phyloP scores from a whole-genome alignment of 2,329 filamentous ascomycete genomes.

The Ascochyta pisi region DNA sequence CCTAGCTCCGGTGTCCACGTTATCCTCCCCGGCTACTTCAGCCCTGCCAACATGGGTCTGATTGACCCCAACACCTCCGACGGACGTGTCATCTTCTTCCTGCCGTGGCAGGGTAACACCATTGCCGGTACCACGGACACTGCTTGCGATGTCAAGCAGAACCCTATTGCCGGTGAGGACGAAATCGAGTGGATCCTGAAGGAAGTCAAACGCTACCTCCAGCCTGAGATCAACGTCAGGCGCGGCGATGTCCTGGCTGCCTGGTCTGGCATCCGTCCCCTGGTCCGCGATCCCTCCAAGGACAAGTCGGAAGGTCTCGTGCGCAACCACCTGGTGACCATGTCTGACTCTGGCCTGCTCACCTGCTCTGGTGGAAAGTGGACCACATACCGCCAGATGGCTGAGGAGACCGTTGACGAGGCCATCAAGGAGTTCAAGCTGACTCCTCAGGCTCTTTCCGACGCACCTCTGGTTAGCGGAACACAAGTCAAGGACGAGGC shows the following conservation, averaged over 20 bases:
- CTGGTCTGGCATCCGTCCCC: slow-evolving; percentile 86
- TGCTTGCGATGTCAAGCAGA: slow-evolving; percentile 72
- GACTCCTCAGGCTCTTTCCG: slow-evolving; percentile 61
- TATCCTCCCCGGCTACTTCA: slow-evolving; percentile 86
- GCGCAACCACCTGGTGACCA: slow-evolving; percentile 82
- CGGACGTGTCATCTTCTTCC: slow-evolving; percentile 89
- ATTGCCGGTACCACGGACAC: slow-evolving; percentile 89
- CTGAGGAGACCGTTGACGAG: slow-evolving; percentile 85
- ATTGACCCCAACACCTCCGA: slow-evolving; percentile 88
- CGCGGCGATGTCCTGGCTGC: slow-evolving; percentile 87
- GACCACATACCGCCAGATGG: slow-evolving; percentile 94
- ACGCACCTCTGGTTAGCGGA: slow-evolving; percentile 72
- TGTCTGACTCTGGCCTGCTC: slow-evolving; percentile 79
- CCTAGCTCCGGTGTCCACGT: slow-evolving; percentile 87
- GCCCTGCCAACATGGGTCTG: slow-evolving; percentile 83
- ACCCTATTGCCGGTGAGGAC: slow-evolving; percentile 79
- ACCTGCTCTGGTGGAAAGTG: slow-evolving; percentile 91
- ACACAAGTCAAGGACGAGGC: slow-evolving; percentile 76
- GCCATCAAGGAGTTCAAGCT: slow-evolving; percentile 74
- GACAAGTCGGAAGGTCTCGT: slow-evolving; percentile 87
- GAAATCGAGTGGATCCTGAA: slow-evolving; percentile 88
- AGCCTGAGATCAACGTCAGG: slow-evolving; percentile 83
- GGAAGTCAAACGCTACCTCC: slow-evolving; percentile 81
- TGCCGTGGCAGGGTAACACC: slow-evolving; percentile 92
- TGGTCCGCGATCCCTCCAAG: slow-evolving; percentile 86